These are phyloP conservation scores for Solanum chiquidenum DNA, from an alignment of 257 asterid genomes.

Conservation along the genomic window DNA sequence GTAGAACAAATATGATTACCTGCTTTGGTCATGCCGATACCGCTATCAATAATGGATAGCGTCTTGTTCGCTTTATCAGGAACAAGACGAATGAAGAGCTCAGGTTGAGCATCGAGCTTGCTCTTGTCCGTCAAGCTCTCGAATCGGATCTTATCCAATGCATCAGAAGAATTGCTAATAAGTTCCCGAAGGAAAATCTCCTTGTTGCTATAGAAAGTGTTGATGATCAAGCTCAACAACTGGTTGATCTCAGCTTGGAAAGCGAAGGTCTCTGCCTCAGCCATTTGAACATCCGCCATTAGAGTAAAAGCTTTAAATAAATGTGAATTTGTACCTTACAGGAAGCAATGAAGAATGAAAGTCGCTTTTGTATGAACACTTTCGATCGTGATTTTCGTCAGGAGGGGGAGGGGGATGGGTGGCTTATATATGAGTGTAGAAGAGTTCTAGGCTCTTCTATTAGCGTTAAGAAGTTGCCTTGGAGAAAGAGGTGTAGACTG, in stretches of 20 bases:
- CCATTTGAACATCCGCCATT: slow-evolving; percentile 51
- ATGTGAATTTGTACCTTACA: background rate
- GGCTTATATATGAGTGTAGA: slow-evolving; percentile 5
- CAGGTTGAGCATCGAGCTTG: slow-evolving; percentile 77
- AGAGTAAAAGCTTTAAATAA: too few species aligned
- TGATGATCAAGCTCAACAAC: slow-evolving; percentile 61
- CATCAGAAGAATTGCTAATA: slow-evolving; percentile 74
- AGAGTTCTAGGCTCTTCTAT: slow-evolving; percentile 47
- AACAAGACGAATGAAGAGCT: slow-evolving; percentile 57
- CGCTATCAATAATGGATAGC: slow-evolving; percentile 62
- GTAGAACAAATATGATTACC: slow-evolving; percentile 20
- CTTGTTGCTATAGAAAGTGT: slow-evolving; percentile 71
- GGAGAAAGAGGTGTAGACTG: background rate
- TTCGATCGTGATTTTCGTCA: background rate
- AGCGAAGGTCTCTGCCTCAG: slow-evolving; percentile 52
- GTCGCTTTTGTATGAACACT: background rate
- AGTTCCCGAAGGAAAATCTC: slow-evolving; percentile 66
- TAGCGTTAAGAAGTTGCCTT: background rate
- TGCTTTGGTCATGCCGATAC: slow-evolving; percentile 87
- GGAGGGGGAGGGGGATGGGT: background rate
- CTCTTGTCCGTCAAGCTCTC: slow-evolving; percentile 74
- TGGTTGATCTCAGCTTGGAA: slow-evolving; percentile 84
- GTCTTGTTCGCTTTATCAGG: slow-evolving; percentile 73
- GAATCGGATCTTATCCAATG: slow-evolving; percentile 69
- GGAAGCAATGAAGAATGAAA: background rate